A percentile compares a stretch with the other conserved stretches of the same genome.
Conservation (phyloP, 306 rosid genomes). For the Prunus mongolica region DNA sequence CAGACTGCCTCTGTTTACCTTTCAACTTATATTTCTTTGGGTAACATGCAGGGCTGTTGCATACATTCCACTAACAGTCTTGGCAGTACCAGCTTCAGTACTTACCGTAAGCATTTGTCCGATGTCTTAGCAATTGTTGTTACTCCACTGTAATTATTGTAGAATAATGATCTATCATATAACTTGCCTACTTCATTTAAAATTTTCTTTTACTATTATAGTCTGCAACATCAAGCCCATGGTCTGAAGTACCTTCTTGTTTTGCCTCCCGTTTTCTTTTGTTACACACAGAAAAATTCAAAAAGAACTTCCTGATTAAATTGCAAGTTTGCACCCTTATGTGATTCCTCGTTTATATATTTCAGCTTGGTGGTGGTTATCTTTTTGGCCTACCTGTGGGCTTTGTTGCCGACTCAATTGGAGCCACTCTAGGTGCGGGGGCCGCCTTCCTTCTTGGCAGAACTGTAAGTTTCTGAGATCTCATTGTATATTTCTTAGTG, state of each 20-base stretch:
- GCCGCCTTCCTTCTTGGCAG: conserved; percentile 85
- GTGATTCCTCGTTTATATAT: conserved; percentile 8
- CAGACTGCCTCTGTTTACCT: background rate
- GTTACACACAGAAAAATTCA: background rate
- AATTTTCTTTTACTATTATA: background rate
- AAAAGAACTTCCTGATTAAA: background rate
- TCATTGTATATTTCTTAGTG: background rate
- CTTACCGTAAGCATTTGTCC: conserved; percentile 52
- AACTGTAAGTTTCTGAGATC: conserved; percentile 57
- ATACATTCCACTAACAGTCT: conserved; percentile 79
- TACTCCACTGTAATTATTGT: background rate
- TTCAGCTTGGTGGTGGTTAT: conserved; percentile 95
- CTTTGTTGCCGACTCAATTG: conserved; percentile 78
- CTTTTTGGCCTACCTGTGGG: conserved; percentile 83
- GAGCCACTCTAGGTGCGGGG: conserved; percentile 81
- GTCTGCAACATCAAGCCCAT: background rate
- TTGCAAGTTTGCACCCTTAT: conserved; percentile 4
- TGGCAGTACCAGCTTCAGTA: conserved; percentile 91
- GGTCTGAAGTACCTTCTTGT: background rate
- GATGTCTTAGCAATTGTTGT: background rate
- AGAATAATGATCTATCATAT: background rate
- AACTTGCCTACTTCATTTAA: background rate
- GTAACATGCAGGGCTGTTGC: conserved; percentile 61
- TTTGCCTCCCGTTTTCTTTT: background rate
- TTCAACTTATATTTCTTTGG: conserved; percentile 9